phyloP scores from a whole-genome alignment of 2,329 filamentous ascomycete genomes.

The Pyrenochaeta sp. region DNA sequence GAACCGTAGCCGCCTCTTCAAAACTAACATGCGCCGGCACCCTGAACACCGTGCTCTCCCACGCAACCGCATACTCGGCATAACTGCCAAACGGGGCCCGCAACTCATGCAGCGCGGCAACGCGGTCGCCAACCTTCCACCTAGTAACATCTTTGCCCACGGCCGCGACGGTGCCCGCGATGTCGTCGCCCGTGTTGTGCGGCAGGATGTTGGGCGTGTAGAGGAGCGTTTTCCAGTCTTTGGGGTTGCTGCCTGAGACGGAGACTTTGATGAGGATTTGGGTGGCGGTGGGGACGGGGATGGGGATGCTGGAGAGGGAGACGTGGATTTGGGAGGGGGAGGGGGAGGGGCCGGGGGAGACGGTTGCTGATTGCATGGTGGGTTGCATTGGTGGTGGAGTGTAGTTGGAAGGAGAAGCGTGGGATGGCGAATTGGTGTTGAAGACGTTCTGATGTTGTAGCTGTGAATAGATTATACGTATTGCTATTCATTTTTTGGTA shows the following conservation, averaged over 20 bases:
- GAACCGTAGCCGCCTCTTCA: constrained; percentile 51
- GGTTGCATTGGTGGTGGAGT: no score
- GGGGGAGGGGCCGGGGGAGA: no score
- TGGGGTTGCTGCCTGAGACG: constrained; percentile 48
- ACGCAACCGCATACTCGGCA: constrained; percentile 66
- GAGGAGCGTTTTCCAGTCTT: constrained; percentile 49
- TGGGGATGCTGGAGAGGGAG: no score
- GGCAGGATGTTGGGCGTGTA: background rate
- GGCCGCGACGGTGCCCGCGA: constrained; percentile 60
- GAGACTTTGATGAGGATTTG: constrained; percentile 45
- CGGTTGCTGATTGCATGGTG: no score
- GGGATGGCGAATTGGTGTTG: no score
- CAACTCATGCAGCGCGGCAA: constrained; percentile 63
- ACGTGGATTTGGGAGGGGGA: no score
- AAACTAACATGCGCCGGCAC: constrained; percentile 37
- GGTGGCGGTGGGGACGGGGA: constrained; percentile 26
- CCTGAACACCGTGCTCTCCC: constrained; percentile 62
- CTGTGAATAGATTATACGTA: no score
- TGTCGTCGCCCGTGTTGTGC: constrained; percentile 59
- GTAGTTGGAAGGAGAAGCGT: no score
- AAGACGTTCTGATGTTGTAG: no score
- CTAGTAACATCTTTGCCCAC: constrained; percentile 62
- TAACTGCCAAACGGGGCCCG: constrained; percentile 58
- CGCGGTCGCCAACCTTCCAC: constrained; percentile 63
- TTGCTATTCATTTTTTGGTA: no score